Percentiles rank a stretch among this genome's conserved stretches.
These are phyloP conservation scores for Nepenthes mirabilis DNA, from an alignment of 148 eudicot genomes.

Conservation along the genomic window DNA sequence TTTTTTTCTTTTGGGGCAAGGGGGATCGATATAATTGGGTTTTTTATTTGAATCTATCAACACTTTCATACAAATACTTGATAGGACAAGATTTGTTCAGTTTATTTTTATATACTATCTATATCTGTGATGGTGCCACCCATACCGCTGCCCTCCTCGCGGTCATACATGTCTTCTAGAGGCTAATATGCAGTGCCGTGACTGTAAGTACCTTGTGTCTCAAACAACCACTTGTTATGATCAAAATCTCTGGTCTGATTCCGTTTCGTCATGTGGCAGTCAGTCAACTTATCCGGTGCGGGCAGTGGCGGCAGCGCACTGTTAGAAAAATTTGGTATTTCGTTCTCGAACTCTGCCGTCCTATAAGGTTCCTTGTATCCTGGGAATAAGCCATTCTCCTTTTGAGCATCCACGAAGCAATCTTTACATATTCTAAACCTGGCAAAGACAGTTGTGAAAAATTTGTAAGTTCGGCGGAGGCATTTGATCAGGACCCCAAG, in stretches of 20 bases:
- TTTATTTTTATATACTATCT: too few species aligned
- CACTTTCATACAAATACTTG: too few species aligned
- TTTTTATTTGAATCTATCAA: too few species aligned
- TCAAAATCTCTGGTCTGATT: neutral
- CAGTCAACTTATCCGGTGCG: neutral
- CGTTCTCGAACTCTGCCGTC: neutral
- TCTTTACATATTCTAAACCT: conserved; percentile 7
- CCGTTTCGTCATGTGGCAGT: neutral
- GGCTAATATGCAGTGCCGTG: neutral
- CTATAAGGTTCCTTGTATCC: conserved; percentile 7
- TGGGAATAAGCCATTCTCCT: conserved; percentile 3
- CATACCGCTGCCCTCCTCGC: neutral
- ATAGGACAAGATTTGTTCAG: too few species aligned
- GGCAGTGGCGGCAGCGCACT: neutral
- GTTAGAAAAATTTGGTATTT: conserved; percentile 9
- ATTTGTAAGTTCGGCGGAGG: too few species aligned
- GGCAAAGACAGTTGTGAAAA: too few species aligned
- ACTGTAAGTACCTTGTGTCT: neutral
- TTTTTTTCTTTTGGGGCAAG: too few species aligned
- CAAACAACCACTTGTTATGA: neutral
- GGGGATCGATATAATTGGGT: too few species aligned
- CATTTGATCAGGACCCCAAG: conserved; percentile 61
- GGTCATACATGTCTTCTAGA: neutral
- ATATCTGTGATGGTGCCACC: neutral
- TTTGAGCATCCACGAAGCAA: conserved; percentile 1